Percentiles rank a stretch among this genome's conserved stretches.
These are phyloP conservation scores for Chaetomium fimeti DNA, from an alignment of 495 filamentous ascomycete genomes.

Conservation along the genomic window DNA sequence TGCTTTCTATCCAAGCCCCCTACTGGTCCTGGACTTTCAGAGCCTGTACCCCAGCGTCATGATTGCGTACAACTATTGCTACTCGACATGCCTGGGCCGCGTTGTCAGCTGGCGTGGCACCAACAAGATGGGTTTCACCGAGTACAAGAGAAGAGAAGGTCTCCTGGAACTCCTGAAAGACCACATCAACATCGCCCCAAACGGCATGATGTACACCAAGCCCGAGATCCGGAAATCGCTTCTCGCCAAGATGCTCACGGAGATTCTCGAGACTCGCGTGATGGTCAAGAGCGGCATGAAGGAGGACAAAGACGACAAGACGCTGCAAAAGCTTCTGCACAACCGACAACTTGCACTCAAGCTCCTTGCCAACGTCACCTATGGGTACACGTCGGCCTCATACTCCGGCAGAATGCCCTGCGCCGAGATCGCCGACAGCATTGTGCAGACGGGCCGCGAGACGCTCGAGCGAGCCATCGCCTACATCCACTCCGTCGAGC, in stretches of 20 bases:
- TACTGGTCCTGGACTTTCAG: constrained; percentile 94
- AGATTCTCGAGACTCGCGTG: constrained; percentile 93
- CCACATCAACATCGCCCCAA: constrained; percentile 89
- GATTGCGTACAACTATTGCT: constrained; percentile 99
- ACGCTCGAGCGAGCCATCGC: constrained; percentile 93
- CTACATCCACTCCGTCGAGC: constrained; percentile 79
- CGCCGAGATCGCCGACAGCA: constrained; percentile 95
- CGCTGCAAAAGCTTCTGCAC: constrained; percentile 82
- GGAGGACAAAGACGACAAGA: constrained; percentile 82
- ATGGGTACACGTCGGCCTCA: constrained; percentile 93
- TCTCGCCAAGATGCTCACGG: constrained; percentile 91
- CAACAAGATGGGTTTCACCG: constrained; percentile 92
- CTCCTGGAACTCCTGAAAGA: constrained; percentile 78
- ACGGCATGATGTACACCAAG: constrained; percentile 94
- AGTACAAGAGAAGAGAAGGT: constrained; percentile 72
- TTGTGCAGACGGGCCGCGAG: constrained; percentile 92
- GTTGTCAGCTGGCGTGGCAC: constrained; percentile 79
- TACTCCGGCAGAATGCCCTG: constrained; percentile 98
- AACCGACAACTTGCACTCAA: constrained; percentile 96
- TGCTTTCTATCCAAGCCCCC: constrained; percentile 84
- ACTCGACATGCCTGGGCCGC: constrained; percentile 91
- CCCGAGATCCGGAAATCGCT: constrained; percentile 82
- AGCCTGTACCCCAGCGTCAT: constrained; percentile 95
- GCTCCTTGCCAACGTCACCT: constrained; percentile 95
- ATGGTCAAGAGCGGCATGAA: constrained; percentile 99